Conservation (phyloP, 2,329 filamentous ascomycete genomes). For the Cladophialophora exuberans region DNA sequence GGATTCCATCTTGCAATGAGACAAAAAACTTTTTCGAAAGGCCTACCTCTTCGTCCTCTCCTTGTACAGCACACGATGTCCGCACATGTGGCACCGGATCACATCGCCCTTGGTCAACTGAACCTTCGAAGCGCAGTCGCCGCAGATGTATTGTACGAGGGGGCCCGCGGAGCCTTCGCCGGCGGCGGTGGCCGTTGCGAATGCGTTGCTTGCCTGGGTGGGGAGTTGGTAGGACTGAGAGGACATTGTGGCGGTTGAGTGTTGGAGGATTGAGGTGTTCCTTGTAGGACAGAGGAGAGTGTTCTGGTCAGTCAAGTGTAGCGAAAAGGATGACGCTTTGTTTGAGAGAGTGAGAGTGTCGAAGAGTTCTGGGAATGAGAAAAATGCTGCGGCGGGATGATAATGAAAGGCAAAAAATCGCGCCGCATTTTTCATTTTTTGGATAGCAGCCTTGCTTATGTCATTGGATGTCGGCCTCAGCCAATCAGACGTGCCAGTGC, state of each 20-base stretch:
- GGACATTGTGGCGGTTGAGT: background rate
- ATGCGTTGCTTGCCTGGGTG: slow-evolving; percentile 50
- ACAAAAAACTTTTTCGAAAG: too few species aligned
- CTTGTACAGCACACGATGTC: slow-evolving; percentile 95
- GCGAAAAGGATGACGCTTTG: too few species aligned
- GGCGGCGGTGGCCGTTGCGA: slow-evolving; percentile 44
- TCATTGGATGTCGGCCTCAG: background rate
- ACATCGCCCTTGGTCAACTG: slow-evolving; percentile 75
- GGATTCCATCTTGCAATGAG: too few species aligned
- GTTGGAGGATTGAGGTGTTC: background rate
- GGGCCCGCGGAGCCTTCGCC: slow-evolving; percentile 48
- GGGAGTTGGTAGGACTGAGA: slow-evolving; percentile 75
- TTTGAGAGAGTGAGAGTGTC: background rate
- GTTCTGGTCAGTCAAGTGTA: too few species aligned
- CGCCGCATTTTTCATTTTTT: too few species aligned
- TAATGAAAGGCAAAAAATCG: background rate
- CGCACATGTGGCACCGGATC: slow-evolving; percentile 89
- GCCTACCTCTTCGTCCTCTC: slow-evolving; percentile 91
- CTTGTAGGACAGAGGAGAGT: too few species aligned
- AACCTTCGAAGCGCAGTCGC: slow-evolving; percentile 81
- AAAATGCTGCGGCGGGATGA: too few species aligned
- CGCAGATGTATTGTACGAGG: slow-evolving; percentile 73
- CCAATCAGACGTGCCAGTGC: too few species aligned
- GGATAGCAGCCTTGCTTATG: slow-evolving; percentile 3
- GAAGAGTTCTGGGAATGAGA: background rate